These are phyloP conservation scores for Cymodocea nodosa DNA, from an alignment of 116 monocot genomes.

Conservation along the genomic window DNA sequence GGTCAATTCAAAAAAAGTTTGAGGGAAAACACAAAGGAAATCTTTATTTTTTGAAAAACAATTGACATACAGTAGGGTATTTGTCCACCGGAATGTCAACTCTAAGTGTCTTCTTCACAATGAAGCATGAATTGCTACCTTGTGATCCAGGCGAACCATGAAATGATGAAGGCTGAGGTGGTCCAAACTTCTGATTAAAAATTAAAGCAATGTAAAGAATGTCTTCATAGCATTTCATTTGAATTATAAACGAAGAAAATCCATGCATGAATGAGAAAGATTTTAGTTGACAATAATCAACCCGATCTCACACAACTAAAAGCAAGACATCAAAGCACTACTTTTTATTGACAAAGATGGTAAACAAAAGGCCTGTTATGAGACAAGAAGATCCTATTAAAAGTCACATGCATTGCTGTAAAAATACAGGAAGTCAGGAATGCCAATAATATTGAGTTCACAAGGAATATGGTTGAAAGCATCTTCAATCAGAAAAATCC, in stretches of 20 bases:
- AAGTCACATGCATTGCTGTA: too few species aligned
- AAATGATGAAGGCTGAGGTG: conserved; percentile 35
- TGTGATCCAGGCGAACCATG: conserved; percentile 76
- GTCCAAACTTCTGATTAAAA: conserved; percentile 38
- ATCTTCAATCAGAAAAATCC: too few species aligned
- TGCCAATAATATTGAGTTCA: too few species aligned
- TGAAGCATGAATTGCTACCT: conserved; percentile 60
- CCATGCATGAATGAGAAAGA: not conserved
- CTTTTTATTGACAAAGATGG: too few species aligned
- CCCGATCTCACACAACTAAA: too few species aligned
- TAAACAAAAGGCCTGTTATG: too few species aligned
- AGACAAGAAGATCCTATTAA: too few species aligned
- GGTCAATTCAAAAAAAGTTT: conserved; percentile 2
- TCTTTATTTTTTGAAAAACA: not conserved
- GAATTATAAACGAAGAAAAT: not conserved
- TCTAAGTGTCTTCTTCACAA: conserved; percentile 79
- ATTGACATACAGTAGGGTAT: conserved; percentile 69
- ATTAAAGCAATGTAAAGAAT: not conserved
- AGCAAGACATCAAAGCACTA: too few species aligned
- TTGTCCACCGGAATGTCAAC: conserved; percentile 88
- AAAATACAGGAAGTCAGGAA: too few species aligned
- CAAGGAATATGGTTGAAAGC: too few species aligned
- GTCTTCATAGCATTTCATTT: not conserved
- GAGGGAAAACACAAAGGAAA: not conserved
- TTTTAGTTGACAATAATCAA: conserved; percentile 1